These are phyloP conservation scores for Leishmania guyanensis DNA, from an alignment of 208 protist genomes.

Conservation along the genomic window DNA sequence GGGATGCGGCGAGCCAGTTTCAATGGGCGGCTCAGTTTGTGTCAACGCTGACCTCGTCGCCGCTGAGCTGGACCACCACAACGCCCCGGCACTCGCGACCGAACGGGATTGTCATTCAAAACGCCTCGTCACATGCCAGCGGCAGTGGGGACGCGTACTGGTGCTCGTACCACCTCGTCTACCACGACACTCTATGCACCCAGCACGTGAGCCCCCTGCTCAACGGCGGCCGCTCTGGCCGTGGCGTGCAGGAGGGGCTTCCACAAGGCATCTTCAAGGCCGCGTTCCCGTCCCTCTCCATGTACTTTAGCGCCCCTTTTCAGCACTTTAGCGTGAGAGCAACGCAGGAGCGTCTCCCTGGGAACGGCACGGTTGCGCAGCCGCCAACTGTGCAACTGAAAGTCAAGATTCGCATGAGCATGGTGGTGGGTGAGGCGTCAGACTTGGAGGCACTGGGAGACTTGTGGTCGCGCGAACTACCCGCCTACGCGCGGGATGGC, in stretches of 20 bases:
- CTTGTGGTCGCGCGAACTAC: slow-evolving; percentile 30
- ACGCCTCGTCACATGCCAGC: neutral
- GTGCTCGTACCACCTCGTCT: slow-evolving; percentile 81
- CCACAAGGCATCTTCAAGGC: slow-evolving; percentile 68
- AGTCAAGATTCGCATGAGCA: slow-evolving; percentile 61
- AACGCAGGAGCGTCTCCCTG: slow-evolving; percentile 13
- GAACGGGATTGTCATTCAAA: slow-evolving; percentile 39
- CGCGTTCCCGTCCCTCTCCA: slow-evolving; percentile 44
- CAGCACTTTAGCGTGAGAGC: slow-evolving; percentile 66
- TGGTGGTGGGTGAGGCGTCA: slow-evolving; percentile 32
- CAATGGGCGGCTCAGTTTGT: slow-evolving; percentile 84
- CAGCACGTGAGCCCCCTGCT: slow-evolving; percentile 76
- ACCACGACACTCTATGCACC: slow-evolving; percentile 80
- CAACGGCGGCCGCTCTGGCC: slow-evolving; percentile 57
- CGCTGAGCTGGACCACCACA: slow-evolving; percentile 67
- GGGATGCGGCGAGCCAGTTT: slow-evolving; percentile 35
- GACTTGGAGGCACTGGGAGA: slow-evolving; percentile 36
- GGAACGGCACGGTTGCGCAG: slow-evolving; percentile 3
- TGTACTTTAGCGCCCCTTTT: slow-evolving; percentile 69
- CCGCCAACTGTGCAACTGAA: slow-evolving; percentile 34
- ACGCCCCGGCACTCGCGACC: slow-evolving; percentile 74
- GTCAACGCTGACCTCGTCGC: slow-evolving; percentile 78
- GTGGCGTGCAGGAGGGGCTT: slow-evolving; percentile 51
- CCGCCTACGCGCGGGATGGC: slow-evolving; percentile 15
- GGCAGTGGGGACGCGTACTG: slow-evolving; percentile 27